Evolutionary conservation across 768 basidiomycete species (phyloP), one percentile per base, ranked within the genome.

Genomic region (Tephrocybe sp.): DNA sequence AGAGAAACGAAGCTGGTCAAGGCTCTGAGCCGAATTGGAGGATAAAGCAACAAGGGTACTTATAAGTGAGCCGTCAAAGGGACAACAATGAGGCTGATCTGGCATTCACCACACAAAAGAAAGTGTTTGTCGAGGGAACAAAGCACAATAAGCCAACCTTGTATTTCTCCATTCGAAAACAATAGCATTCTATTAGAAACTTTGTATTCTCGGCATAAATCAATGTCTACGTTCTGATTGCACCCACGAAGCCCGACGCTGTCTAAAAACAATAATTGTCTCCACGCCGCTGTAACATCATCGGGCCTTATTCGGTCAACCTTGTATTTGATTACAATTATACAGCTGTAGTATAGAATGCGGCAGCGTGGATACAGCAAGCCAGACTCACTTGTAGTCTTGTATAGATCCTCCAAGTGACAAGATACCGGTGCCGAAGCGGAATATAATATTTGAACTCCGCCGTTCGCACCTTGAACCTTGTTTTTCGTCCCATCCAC

Each of bases 401-500:
- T 33, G 45, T 54, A n/a, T n/a, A n/a, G n/a, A n/a, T n/a, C n/a
- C n/a, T n/a, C n/a, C n/a, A n/a, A n/a, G n/a, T n/a, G n/a, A n/a
- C n/a, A n/a, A n/a, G 39, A 19, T 19, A 48, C 39, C 60, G 61
- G 60, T 59, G 61, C 66, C 64, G 68, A 49, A 41, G 48, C 65
- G 61, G 65, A 60, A 47, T 13, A 32, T 41, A n/a, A 48, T 52
- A 44, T 72, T 70, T 26, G 67, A 65, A 55, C 62, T 56, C 71
- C 62, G 68, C 23, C 54, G 8, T 45, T 23, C 45, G 48, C 60
- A 62, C 52, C 53, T 53, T 65, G 70, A 76, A 76, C 72, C 69
- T 75, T 74, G 63, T 69, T 60, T 52, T 52, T 66, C 22, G 40
- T 48, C 33, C 32, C 53, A 65, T 72, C 68, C 66, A 74, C 73